phyloP scores from a whole-genome alignment of 129 eudicot genomes.

The Artemisia annua region DNA sequence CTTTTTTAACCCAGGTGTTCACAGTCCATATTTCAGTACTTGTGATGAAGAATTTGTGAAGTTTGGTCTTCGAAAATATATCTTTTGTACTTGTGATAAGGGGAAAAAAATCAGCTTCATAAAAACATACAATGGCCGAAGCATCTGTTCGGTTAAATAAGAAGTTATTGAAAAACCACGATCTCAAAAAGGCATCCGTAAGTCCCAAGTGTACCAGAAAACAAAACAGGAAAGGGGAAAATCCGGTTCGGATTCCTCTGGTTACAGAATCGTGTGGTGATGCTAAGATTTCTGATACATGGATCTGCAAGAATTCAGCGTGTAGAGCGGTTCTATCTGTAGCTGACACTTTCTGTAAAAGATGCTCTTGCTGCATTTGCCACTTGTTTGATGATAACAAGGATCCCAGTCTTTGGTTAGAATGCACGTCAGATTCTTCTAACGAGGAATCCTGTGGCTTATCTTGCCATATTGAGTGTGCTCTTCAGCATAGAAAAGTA shows the following conservation, averaged over 20 bases:
- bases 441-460: slow-evolving; percentile 75
- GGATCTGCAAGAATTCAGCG: slow-evolving; percentile 91
- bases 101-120: slow-evolving; percentile 41
- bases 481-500: slow-evolving; percentile 66
- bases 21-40: slow-evolving; percentile 56
- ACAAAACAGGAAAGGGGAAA: slow-evolving; percentile 73
- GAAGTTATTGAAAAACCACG: slow-evolving; percentile 55
- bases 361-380: slow-evolving; percentile 98
- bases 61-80: slow-evolving; percentile 35
- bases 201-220: slow-evolving; percentile 58
- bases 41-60: slow-evolving; percentile 48
- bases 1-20: slow-evolving; percentile 30
- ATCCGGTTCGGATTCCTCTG: slow-evolving; percentile 57
- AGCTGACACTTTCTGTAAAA: slow-evolving; percentile 80
- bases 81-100: slow-evolving; percentile 29
- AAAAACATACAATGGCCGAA: slow-evolving; percentile 58
- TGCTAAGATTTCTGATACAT: slow-evolving; percentile 49
- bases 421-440: slow-evolving; percentile 77
- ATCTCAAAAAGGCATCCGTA: slow-evolving; percentile 45
- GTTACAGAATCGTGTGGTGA: slow-evolving; percentile 42
- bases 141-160: slow-evolving; percentile 42
- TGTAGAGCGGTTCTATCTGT: slow-evolving; percentile 74
- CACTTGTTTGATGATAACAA: slow-evolving; percentile 93
- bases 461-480: slow-evolving; percentile 97
- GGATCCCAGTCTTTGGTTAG: slow-evolving; percentile 97